phyloP scores from a whole-genome alignment of 345 rosid genomes.

The Lagerstroemia speciosa region DNA sequence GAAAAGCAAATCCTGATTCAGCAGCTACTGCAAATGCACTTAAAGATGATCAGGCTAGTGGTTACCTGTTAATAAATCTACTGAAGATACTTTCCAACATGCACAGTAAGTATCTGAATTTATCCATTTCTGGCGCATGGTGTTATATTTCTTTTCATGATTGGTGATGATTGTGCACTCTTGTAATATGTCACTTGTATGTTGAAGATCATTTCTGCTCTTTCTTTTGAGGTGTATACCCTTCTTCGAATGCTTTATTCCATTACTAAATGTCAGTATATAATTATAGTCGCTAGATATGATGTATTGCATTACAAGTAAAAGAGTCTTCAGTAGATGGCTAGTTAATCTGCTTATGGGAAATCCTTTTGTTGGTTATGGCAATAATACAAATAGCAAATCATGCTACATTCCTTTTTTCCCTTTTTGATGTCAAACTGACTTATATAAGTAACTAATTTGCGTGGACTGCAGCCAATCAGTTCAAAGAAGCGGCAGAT shows the following conservation, averaged over 20 bases:
- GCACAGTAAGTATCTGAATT: conserved; percentile 52
- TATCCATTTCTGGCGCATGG: neutral
- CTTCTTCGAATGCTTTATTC: neutral
- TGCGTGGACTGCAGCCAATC: conserved; percentile 51
- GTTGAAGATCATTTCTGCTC: neutral
- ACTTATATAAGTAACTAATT: conserved; percentile 5
- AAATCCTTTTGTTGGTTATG: too few relatives aligned
- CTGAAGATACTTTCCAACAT: conserved; percentile 83
- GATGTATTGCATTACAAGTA: neutral
- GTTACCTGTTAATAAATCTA: conserved; percentile 69
- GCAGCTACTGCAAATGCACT: conserved; percentile 40
- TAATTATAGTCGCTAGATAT: neutral
- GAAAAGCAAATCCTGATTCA: conserved; percentile 84
- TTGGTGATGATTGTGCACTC: neutral
- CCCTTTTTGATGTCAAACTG: neutral
- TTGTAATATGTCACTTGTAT: neutral
- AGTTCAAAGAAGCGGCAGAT: conserved; percentile 53
- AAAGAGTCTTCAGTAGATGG: too few relatives aligned
- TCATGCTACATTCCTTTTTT: neutral
- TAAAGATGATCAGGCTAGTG: conserved; percentile 70
- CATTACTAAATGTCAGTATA: neutral
- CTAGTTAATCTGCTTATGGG: too few relatives aligned
- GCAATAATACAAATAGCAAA: neutral
- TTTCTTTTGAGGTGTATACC: neutral
- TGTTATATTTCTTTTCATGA: conserved; percentile 8